A percentile compares a stretch with the other conserved stretches of the same genome.
Evolutionary conservation across 1,284 basidiomycete genomes (phyloP).

Genomic region (Cryptococcus sp.): DNA sequence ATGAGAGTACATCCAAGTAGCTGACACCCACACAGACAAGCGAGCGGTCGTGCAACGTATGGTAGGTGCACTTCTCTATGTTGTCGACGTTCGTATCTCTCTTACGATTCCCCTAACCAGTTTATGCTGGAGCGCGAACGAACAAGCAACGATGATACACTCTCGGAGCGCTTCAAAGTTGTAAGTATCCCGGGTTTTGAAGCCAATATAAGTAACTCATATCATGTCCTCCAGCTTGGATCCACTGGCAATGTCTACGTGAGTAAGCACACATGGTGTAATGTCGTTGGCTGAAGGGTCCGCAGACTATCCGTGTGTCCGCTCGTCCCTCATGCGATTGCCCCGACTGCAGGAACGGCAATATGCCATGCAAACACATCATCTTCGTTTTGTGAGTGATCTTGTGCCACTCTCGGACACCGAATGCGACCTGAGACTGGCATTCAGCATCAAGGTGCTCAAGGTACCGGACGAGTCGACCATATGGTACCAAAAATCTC

Average conservation of each 20-base stretch:
- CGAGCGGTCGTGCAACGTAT: constrained; percentile 42
- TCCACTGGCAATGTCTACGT: constrained; percentile 46
- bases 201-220: background rate
- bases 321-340: constrained; percentile 35
- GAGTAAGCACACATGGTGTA: constrained; percentile 3
- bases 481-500: constrained; percentile 41
- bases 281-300: too few species aligned
- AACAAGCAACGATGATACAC: background rate
- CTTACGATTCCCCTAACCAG: constrained; percentile 4
- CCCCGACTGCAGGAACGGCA: constrained; percentile 41
- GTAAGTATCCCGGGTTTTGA: constrained; percentile 18
- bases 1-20: background rate
- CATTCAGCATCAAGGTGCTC: constrained; percentile 39
- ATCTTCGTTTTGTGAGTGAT: constrained; percentile 44
- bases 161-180: constrained; percentile 30
- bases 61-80: constrained; percentile 15
- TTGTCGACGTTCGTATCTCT: too few species aligned
- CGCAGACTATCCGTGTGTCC: constrained; percentile 34
- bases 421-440: constrained; percentile 4
- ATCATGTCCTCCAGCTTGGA: constrained; percentile 28
- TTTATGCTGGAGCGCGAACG: constrained; percentile 34
- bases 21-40: constrained; percentile 21
- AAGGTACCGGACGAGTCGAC: constrained; percentile 27
- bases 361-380: constrained; percentile 45
- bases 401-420: background rate